A percentile compares a stretch with the other conserved stretches of the same genome.
phyloP scores from a whole-genome alignment of 1,139 yeast genomes.

The Saccharomyces hybrid region DNA sequence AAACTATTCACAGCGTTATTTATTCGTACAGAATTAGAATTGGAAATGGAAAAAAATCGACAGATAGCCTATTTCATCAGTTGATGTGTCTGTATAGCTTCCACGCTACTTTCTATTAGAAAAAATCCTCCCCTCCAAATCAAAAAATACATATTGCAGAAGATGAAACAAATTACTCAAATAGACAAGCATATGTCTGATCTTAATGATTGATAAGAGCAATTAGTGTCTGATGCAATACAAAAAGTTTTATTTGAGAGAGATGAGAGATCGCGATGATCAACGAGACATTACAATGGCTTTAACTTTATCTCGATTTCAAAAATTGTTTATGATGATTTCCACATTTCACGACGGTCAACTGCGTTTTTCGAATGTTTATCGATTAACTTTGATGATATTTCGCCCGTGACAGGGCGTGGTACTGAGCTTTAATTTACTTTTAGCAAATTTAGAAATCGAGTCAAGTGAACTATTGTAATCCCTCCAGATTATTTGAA shows the following conservation, averaged over 20 bases:
- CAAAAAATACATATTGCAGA: constrained; percentile 32
- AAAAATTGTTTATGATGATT: constrained; percentile 71
- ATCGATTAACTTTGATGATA: constrained; percentile 82
- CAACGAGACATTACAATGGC: neutral
- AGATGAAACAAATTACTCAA: constrained; percentile 51
- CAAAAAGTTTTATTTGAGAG: neutral
- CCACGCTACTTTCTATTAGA: constrained; percentile 10
- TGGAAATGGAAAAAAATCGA: constrained; percentile 12
- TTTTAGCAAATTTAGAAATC: constrained; percentile 7
- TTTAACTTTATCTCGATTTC: neutral
- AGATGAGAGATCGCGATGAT: neutral
- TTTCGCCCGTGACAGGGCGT: constrained; percentile 99
- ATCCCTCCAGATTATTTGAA: neutral
- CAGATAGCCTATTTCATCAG: constrained; percentile 16
- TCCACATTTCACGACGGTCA: constrained; percentile 99
- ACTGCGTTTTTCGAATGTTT: constrained; percentile 79
- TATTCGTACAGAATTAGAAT: neutral
- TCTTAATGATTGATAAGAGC: constrained; percentile 22
- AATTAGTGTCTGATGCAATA: constrained; percentile 27
- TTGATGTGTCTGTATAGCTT: constrained; percentile 12
- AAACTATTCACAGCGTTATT: constrained; percentile 29
- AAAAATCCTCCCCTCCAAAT: neutral
- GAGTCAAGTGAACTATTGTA: constrained; percentile 16
- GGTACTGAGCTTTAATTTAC: constrained; percentile 49
- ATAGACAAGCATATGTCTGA: constrained; percentile 99